A percentile compares a stretch with the other conserved stretches of the same genome.
phyloP scores from a whole-genome alignment of 305 asterid genomes.

The Solanum hybrid region DNA sequence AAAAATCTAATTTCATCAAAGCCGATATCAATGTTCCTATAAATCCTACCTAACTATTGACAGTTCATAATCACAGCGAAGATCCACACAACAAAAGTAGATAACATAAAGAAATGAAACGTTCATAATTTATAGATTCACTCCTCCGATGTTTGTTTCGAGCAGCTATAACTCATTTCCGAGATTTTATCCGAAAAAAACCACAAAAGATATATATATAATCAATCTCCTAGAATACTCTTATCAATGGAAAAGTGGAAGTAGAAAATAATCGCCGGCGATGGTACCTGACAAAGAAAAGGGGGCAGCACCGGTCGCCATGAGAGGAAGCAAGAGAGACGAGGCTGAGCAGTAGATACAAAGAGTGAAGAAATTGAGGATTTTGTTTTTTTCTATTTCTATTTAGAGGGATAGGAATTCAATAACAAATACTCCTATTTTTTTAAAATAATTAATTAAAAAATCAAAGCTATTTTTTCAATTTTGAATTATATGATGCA shows the following conservation, averaged over 20 bases:
- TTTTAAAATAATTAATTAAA: neutral
- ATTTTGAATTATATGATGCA: neutral
- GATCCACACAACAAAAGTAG: neutral
- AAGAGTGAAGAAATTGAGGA: neutral
- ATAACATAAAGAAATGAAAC: neutral
- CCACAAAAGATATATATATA: neutral
- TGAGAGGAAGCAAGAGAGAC: neutral
- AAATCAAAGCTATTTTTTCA: neutral
- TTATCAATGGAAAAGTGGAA: neutral
- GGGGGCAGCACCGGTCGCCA: conserved; percentile 3
- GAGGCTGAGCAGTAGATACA: neutral
- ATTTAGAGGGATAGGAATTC: neutral
- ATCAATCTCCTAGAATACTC: neutral
- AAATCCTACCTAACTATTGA: neutral
- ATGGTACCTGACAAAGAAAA: neutral
- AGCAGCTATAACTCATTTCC: neutral
- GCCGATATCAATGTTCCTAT: neutral
- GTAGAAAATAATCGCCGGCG: neutral
- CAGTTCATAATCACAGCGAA: neutral
- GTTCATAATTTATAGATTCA: neutral
- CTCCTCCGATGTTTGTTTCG: neutral
- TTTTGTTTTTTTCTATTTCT: neutral
- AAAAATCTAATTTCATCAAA: neutral
- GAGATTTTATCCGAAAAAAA: neutral
- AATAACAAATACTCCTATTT: neutral